Base-by-base conservation (phyloP, 805 yeast genomes). In the Kluyveromyces siamensis region DNA sequence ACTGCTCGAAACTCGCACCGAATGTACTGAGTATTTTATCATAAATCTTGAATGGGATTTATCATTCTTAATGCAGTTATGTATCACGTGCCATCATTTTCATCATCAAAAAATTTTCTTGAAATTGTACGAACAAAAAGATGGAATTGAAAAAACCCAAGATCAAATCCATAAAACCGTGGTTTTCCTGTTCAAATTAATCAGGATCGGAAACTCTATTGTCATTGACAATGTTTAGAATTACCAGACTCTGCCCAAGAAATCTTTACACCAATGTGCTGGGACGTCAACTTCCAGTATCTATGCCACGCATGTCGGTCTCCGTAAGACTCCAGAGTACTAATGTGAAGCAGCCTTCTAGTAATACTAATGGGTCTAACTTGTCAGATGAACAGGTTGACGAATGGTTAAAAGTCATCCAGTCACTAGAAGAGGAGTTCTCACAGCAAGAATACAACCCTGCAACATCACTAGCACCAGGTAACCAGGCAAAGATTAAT, bases 331-430 rank as follows among this genome's bases (percentile, higher is more conserved):
- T 43, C n/a, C 51, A 50, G 30, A 37, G 51, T 38, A 40, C 27
- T 14, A 8, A 13, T 14, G 36, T 17, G 10, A n/a, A 10, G 14
- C 17, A 18, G 35, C 10, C 27, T 33, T 6, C 27, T 8, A 10
- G 35, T 13, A 30, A n/a, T 10, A 40, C 17, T 16, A 38, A 36
- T n/a, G 68, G 19, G 25, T 35, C 40, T 35, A 37, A 37, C 27
- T 25, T 52, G 18, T 73, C 56, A 41, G 71, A 65, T 47, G 56
- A 61, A 55, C 73, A 62, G 56, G 69, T 71, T 39, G 73, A 60
- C 40, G 63, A 55, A 46, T 70, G 72, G 82, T 55, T 74, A 39
- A 61, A 64, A 17, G 71, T 75, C 17, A 62, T 75, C 41, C 51
- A 63, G 21, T 64, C 66, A 25, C 56, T 73, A 17, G 66, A 73